Conservation (phyloP, 371 early-diverging fungal genomes). For the Mortierella sp. region DNA sequence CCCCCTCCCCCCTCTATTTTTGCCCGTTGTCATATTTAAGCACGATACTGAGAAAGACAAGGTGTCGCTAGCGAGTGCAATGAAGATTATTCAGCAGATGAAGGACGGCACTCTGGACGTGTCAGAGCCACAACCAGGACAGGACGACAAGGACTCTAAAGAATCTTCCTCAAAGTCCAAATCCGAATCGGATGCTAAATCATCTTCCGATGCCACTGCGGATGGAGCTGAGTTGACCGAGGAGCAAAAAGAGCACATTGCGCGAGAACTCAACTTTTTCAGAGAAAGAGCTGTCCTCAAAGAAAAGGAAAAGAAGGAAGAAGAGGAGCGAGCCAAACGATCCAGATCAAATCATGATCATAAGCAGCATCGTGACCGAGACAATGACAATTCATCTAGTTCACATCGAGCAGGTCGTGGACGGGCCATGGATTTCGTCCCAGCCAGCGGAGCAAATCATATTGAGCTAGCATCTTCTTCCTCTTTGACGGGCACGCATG, state of each 20-base stretch:
- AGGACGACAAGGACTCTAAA: constrained; percentile 41
- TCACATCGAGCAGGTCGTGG: constrained; percentile 43
- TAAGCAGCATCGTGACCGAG: constrained; percentile 17
- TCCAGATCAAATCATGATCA: constrained; percentile 25
- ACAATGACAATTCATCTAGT: constrained; percentile 22
- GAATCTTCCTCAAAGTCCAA: neutral
- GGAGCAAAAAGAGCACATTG: constrained; percentile 63
- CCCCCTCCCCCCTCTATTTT: no score
- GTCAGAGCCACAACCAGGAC: constrained; percentile 19
- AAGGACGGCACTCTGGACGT: constrained; percentile 52
- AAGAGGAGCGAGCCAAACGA: constrained; percentile 53
- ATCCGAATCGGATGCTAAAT: neutral
- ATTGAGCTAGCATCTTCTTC: constrained; percentile 37
- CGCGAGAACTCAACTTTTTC: constrained; percentile 71
- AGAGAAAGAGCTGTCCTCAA: constrained; percentile 70
- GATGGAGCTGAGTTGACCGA: constrained; percentile 55
- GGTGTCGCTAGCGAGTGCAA: constrained; percentile 52
- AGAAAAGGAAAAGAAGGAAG: constrained; percentile 61
- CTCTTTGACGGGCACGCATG: neutral
- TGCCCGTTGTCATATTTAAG: constrained; percentile 21
- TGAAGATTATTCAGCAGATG: constrained; percentile 57
- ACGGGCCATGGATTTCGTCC: constrained; percentile 52
- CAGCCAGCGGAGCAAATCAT: constrained; percentile 52
- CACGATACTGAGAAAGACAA: constrained; percentile 56
- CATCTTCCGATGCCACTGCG: constrained; percentile 1